Evolutionary conservation across 73 alveolate genomes (phyloP), one percentile per base, ranked within the genome.

Genomic region (Uronychia setigera): DNA sequence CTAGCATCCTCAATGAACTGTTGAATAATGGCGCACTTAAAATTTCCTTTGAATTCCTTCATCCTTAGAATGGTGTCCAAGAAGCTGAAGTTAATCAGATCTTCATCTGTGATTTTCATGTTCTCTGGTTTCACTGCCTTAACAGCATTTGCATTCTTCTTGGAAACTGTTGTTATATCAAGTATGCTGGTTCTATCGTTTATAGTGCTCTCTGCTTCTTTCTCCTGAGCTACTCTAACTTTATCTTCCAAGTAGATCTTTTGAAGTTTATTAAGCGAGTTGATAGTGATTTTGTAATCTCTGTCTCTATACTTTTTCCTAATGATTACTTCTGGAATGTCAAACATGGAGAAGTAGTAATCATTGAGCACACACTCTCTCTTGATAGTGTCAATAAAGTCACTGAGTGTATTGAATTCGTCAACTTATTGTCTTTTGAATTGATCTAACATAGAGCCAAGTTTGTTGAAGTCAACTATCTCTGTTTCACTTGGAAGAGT

Each of bases 311-410:
- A 86, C 33, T 74, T 77, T 87, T 82, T 89, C 87, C 82, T 89
- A 1, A 89, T 89, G 1, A 89, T 84, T 26, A 89, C 28, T 32
- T 89, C 95, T 9, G 95, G 92, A 25, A 89, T 75, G 59, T 89
- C 95, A 58, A 78, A 89, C 82, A 89, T 67, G 32, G 90, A 78
- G 87, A 89, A 89, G 91, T n/a, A 89, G 78, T 84, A 31, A 26
- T 77, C 81, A 32, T 89, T 89, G 31, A 90, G 76, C 60, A 90
- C 95, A 58, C 95, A 90, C 75, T 90, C 95, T 9, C 87, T 78
- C 46, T 82, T 58, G 31, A 90, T 83, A 29, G 35, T 75, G 29
- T 85, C 76, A 28, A 82, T 83, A 35, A 90, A 90, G 28, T 79
- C 95, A n/a, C 81, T 79, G 28, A 90, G 85, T 30, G 85, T 33